Percentiles rank a stretch among this genome's conserved stretches.
These are phyloP conservation scores for Aspergillus unguis DNA, from an alignment of 2,329 filamentous ascomycete genomes.

Conservation along the genomic window DNA sequence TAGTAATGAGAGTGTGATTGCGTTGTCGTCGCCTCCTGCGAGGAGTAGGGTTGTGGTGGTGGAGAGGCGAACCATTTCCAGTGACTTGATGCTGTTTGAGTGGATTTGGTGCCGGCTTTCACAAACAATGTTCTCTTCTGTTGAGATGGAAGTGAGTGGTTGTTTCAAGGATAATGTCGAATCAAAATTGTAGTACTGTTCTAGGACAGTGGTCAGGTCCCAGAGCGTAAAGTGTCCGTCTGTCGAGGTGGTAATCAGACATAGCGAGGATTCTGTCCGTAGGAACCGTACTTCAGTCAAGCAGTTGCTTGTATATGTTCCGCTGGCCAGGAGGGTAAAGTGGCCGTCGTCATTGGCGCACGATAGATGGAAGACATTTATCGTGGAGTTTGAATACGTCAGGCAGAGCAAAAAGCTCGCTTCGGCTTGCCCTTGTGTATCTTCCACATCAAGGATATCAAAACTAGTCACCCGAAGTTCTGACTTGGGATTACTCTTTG, in stretches of 20 bases:
- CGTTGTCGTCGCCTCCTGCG: slow-evolving; percentile 87
- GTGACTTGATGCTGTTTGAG: slow-evolving; percentile 72
- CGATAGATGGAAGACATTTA: slow-evolving; percentile 55
- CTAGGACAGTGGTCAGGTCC: slow-evolving; percentile 39
- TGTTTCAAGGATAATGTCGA: slow-evolving; percentile 19
- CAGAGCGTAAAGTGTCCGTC: slow-evolving; percentile 73
- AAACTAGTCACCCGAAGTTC: slow-evolving; percentile 83
- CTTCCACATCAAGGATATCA: slow-evolving; percentile 50
- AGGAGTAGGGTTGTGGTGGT: slow-evolving; percentile 52
- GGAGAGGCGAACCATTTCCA: slow-evolving; percentile 35
- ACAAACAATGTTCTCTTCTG: slow-evolving; percentile 30
- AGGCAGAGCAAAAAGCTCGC: slow-evolving; percentile 61
- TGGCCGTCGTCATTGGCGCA: slow-evolving; percentile 16
- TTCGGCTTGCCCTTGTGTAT: slow-evolving; percentile 21
- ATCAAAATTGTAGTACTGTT: slow-evolving; percentile 27
- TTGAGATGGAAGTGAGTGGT: slow-evolving; percentile 21
- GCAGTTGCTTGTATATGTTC: slow-evolving; percentile 68
- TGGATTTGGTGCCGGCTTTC: slow-evolving; percentile 56
- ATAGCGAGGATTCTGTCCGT: slow-evolving; percentile 43
- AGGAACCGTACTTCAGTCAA: slow-evolving; percentile 61
- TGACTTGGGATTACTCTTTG: slow-evolving; percentile 46
- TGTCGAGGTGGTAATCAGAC: slow-evolving; percentile 65
- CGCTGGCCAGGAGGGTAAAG: slow-evolving; percentile 49
- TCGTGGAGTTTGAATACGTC: slow-evolving; percentile 77
- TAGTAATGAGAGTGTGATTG: slow-evolving; percentile 59